Evolutionary conservation across 2,329 filamentous ascomycete species (phyloP).

Genomic region (Cladosporium velox): DNA sequence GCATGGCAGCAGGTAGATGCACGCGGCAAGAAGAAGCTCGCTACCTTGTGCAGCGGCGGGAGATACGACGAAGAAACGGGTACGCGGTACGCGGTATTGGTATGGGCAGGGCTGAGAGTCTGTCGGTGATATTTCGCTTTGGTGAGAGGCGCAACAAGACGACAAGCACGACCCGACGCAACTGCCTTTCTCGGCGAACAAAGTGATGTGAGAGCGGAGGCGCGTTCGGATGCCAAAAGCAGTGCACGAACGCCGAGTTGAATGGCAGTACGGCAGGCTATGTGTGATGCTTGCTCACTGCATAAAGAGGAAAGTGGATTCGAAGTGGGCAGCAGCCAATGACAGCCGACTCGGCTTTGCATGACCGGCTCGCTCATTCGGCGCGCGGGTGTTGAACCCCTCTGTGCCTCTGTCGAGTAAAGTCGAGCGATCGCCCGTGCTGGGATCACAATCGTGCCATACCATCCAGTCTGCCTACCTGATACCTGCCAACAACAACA

Average conservation of each 20-base stretch:
- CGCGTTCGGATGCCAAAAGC: background rate
- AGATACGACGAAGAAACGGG: background rate
- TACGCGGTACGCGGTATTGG: background rate
- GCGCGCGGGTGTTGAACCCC: background rate
- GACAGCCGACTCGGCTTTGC: background rate
- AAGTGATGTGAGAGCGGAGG: background rate
- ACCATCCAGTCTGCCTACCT: background rate
- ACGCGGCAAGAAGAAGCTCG: background rate
- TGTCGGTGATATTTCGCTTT: slow-evolving; percentile 3
- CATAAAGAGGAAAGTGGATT: background rate
- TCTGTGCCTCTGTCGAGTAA: background rate
- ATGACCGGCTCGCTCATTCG: background rate
- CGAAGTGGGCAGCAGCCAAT: background rate
- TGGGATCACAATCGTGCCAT: background rate
- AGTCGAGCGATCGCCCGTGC: background rate
- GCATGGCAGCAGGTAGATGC: slow-evolving; percentile 6
- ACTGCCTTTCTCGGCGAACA: background rate
- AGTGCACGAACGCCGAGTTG: background rate
- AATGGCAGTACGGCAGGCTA: background rate
- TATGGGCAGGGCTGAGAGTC: background rate
- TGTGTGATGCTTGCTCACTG: background rate
- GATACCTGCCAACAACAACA: background rate
- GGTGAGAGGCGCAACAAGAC: background rate
- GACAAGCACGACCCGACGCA: background rate
- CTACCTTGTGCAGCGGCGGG: background rate